Conservation (phyloP, 345 rosid genomes). For the Crucihimalaya himalaica region DNA sequence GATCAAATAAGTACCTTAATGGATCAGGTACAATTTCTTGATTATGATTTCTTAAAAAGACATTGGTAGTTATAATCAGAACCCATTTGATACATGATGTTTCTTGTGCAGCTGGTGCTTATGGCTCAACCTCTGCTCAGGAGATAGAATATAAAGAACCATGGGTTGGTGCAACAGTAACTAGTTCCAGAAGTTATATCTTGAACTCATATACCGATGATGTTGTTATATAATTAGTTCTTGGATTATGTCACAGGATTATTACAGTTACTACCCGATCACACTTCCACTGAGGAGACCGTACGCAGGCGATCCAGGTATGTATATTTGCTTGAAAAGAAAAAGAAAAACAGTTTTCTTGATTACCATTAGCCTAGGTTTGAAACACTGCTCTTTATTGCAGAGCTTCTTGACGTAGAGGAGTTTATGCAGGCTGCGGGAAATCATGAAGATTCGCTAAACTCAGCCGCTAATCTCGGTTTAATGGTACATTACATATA, state of each 20-base stretch:
- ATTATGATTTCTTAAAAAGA: background rate
- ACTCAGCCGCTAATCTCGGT: slow-evolving; percentile 56
- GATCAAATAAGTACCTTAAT: slow-evolving; percentile 45
- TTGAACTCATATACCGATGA: background rate
- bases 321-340: slow-evolving; percentile 14
- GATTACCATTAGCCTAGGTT: background rate
- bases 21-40: slow-evolving; percentile 24
- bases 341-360: background rate
- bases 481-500: slow-evolving; percentile 46
- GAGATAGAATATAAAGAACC: slow-evolving; percentile 75
- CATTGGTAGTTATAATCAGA: background rate
- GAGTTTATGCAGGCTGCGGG: slow-evolving; percentile 56
- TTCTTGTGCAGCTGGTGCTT: slow-evolving; percentile 48
- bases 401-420: slow-evolving; percentile 71
- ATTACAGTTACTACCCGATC: slow-evolving; percentile 74
- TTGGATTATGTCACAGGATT: slow-evolving; percentile 54
- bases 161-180: slow-evolving; percentile 62
- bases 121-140: slow-evolving; percentile 37
- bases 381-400: slow-evolving; percentile 32
- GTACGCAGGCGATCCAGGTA: slow-evolving; percentile 85
- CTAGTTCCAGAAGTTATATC: background rate
- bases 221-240: background rate
- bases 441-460: slow-evolving; percentile 52
- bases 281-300: slow-evolving; percentile 82
- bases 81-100: background rate